Conservation (phyloP, 2,329 filamentous ascomycete species). For the Fusarium compactum region DNA sequence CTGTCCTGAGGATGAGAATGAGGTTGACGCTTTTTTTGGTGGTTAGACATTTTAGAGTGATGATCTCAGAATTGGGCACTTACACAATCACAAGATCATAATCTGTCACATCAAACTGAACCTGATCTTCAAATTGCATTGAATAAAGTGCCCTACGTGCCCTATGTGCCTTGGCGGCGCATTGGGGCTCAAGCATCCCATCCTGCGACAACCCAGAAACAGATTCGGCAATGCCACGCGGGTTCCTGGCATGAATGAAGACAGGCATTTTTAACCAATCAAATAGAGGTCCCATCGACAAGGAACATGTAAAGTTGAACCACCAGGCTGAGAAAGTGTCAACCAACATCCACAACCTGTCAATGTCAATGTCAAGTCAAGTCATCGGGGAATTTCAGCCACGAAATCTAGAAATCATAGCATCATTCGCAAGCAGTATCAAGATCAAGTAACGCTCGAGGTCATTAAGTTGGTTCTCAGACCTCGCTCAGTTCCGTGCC, state of each 20-base stretch:
- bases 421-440: slow-evolving; percentile 5
- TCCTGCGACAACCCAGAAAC: slow-evolving; percentile 39
- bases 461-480: neutral
- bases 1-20: neutral
- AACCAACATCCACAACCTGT: slow-evolving; percentile 4
- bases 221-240: slow-evolving; percentile 25
- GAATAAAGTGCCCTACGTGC: slow-evolving; percentile 8
- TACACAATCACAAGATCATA: slow-evolving; percentile 15
- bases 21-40: neutral
- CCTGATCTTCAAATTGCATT: slow-evolving; percentile 10
- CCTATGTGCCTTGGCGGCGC: neutral
- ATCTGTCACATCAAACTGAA: slow-evolving; percentile 6
- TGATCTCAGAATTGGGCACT: neutral
- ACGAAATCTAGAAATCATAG: slow-evolving; percentile 1
- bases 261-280: slow-evolving; percentile 16
- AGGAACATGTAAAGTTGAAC: slow-evolving; percentile 11
- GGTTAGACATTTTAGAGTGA: neutral
- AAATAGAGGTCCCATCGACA: neutral
- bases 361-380: neutral
- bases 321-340: slow-evolving; percentile 6
- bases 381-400: slow-evolving; percentile 16
- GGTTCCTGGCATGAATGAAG: slow-evolving; percentile 37
- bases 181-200: slow-evolving; percentile 5
- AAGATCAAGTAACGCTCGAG: neutral
- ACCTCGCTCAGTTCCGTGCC: slow-evolving; percentile 6